A percentile compares a stretch with the other conserved stretches of the same genome.
Conservation (phyloP, 2,329 filamentous ascomycete genomes). For the Ramichloridium luteum region DNA sequence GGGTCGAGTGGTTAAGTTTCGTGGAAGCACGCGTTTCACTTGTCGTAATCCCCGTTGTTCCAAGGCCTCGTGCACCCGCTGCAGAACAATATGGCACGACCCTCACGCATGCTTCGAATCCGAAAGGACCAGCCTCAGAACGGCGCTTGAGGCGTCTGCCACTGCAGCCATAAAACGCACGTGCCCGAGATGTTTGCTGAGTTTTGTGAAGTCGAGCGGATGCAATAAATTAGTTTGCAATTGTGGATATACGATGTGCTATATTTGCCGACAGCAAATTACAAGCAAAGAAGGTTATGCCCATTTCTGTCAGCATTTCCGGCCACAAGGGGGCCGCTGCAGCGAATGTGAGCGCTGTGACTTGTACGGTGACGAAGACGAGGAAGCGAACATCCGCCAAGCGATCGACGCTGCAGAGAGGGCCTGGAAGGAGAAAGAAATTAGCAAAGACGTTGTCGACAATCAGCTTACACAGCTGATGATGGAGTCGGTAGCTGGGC, state of each 20-base stretch:
- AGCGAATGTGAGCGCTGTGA: constrained; percentile 56
- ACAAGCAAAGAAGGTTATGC: constrained; percentile 60
- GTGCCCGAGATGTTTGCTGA: constrained; percentile 80
- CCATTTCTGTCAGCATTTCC: constrained; percentile 94
- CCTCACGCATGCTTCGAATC: constrained; percentile 85
- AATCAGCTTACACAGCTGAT: constrained; percentile 9
- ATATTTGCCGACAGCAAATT: constrained; percentile 63
- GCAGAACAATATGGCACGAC: constrained; percentile 72
- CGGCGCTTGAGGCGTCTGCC: constrained; percentile 83
- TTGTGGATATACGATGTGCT: constrained; percentile 97
- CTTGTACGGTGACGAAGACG: constrained; percentile 38
- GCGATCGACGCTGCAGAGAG: constrained; percentile 33
- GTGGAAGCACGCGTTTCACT: constrained; percentile 62
- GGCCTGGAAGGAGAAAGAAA: constrained; percentile 35
- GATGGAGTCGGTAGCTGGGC: constrained; percentile 16
- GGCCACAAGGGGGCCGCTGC: constrained; percentile 66
- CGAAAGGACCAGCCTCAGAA: constrained; percentile 66
- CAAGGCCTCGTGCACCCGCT: constrained; percentile 66
- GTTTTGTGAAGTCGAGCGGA: constrained; percentile 83
- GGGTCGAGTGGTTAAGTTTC: constrained; percentile 54
- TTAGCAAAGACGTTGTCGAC: constrained; percentile 7
- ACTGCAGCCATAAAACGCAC: constrained; percentile 90
- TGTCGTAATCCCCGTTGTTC: constrained; percentile 60
- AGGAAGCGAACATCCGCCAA: constrained; percentile 29
- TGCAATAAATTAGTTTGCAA: constrained; percentile 96